Base-by-base conservation (phyloP, 768 basidiomycete species). In the Tylopilus sp. region DNA sequence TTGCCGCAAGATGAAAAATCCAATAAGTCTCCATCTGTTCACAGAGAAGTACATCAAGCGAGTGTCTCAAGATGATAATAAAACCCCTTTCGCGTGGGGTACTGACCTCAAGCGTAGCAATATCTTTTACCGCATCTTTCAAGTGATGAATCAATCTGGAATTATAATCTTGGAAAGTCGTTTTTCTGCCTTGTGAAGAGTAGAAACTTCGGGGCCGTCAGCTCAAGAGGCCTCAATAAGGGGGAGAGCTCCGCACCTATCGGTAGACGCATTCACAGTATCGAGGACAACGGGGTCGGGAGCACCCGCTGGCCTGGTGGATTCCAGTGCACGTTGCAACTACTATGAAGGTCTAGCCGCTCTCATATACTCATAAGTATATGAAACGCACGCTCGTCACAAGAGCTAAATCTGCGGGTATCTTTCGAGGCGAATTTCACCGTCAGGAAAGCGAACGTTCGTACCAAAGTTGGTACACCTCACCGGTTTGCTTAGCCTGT, bases 21-120 rank as follows among this genome's bases (percentile, higher is more conserved):
- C 89, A 89, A 65, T 87, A 88, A 0, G 87, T 89, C 64, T 91
- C 88, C 89, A 91, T 92, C 90, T 91, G 47, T 47, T 49, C 41
- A 47, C 47, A n/a, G 17, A 21, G 10, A 28, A 39, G 48, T 2
- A 17, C n/a, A 15, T 36, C 15, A 4, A 13, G 33, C 62, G 54
- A 40, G 20, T 12, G 20, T 21, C 11, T 33, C 1, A 22, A 30
- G 31, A 46, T 23, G 6, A 30, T 17, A 50, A 40, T 6, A 23
- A 17, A 35, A n/a, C n/a, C n/a, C 33, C 31, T 38, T 35, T 43
- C 20, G 23, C n/a, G 40, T 40, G 40, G 40, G 17, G 40, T 40
- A 47, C 40, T 55, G 56, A 86, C 88, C 78, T 91, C 90, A 50
- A 91, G 73, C 6, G 85, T 87, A 4, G 80, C 74, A 40, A 88